Percentiles rank a stretch among this genome's conserved stretches.
phyloP scores from a whole-genome alignment of 345 rosid species.

The Lepidium aucheri region DNA sequence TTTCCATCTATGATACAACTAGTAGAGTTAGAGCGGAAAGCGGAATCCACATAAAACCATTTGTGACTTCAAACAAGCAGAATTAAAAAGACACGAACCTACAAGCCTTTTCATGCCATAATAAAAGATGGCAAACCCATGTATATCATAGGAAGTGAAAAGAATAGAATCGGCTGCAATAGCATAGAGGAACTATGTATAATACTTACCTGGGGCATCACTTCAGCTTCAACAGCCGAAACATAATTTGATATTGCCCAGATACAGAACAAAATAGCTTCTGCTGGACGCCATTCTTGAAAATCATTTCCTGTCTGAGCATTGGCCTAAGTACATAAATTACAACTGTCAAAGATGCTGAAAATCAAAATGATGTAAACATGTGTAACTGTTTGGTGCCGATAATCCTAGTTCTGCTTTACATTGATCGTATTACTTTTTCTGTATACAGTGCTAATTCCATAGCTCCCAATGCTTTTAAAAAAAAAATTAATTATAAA shows the following conservation, averaged over 20 bases:
- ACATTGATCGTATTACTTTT: background rate
- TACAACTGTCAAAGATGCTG: slow-evolving; percentile 6
- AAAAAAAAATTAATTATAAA: background rate
- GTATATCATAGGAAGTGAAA: background rate
- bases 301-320: slow-evolving; percentile 57
- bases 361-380: background rate
- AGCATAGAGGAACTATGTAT: slow-evolving; percentile 2
- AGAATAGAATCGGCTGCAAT: background rate
- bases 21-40: background rate
- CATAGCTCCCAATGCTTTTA: background rate
- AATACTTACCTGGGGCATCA: slow-evolving; percentile 79
- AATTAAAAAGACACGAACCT: background rate
- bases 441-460: background rate
- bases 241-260: slow-evolving; percentile 85
- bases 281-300: slow-evolving; percentile 86
- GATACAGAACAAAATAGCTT: slow-evolving; percentile 95
- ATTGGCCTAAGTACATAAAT: slow-evolving; percentile 46
- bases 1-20: background rate
- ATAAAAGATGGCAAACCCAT: background rate
- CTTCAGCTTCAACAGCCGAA: slow-evolving; percentile 67
- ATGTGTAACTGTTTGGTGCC: background rate
- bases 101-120: background rate
- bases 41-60: background rate
- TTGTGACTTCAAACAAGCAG: background rate
- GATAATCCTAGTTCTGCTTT: background rate